Conservation (phyloP, 805 yeast species). For the Saccharomyces paradoxus region DNA sequence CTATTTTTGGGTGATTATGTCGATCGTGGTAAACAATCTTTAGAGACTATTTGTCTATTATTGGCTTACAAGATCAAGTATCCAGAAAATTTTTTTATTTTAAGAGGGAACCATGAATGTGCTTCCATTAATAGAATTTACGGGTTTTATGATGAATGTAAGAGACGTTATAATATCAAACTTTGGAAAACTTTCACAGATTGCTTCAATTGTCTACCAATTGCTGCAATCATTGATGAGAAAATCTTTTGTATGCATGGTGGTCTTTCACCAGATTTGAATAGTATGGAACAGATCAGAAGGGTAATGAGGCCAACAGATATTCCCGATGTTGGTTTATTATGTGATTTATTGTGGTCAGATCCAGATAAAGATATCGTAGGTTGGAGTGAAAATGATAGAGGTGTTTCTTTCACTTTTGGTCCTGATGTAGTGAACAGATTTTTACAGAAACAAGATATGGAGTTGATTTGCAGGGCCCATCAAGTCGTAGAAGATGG, state of each 20-base stretch:
- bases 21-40: conserved; percentile 95
- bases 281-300: conserved; percentile 97
- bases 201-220: conserved; percentile 96
- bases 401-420: conserved; percentile 98
- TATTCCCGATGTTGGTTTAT: conserved; percentile 93
- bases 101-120: conserved; percentile 97
- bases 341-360: conserved; percentile 95
- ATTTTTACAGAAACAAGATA: conserved; percentile 92
- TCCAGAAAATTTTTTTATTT: conserved; percentile 93
- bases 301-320: conserved; percentile 99
- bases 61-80: conserved; percentile 95
- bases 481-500: conserved; percentile 99
- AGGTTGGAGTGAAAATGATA: conserved; percentile 98
- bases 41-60: conserved; percentile 89
- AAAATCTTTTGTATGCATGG: conserved; percentile 99
- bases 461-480: conserved; percentile 96
- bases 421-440: conserved; percentile 99
- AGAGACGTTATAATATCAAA: conserved; percentile 95
- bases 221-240: conserved; percentile 96
- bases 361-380: conserved; percentile 98
- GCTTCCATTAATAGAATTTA: conserved; percentile 96
- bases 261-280: conserved; percentile 93
- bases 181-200: conserved; percentile 98
- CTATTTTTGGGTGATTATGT: conserved; percentile 94
- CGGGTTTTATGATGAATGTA: conserved; percentile 97